phyloP scores from a whole-genome alignment of 2,329 filamentous ascomycete genomes.

The Phialophora verrucosa region DNA sequence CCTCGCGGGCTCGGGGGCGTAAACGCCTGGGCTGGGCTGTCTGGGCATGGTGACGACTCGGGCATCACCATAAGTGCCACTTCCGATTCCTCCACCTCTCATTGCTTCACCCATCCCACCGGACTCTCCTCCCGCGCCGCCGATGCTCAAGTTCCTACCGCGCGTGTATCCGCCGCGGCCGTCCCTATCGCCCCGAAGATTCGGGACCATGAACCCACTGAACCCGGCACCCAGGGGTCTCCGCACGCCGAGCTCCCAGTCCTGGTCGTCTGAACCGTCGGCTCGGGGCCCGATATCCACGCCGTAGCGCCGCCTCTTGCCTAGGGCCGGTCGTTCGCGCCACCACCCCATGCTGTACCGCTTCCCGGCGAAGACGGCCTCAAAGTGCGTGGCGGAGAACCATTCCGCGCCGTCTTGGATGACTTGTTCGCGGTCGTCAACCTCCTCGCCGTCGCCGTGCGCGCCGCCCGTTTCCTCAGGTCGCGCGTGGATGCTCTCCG shows the following conservation, averaged over 20 bases:
- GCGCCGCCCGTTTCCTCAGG: constrained; percentile 28
- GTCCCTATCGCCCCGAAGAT: constrained; percentile 21
- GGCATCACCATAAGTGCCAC: too few species aligned
- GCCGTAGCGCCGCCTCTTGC: constrained; percentile 35
- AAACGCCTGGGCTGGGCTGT: constrained; percentile 8
- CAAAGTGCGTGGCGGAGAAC: constrained; percentile 32
- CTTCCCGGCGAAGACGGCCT: constrained; percentile 32
- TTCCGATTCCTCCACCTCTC: too few species aligned
- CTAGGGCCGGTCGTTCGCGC: constrained; percentile 29
- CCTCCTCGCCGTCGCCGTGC: constrained; percentile 2
- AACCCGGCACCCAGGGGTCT: constrained; percentile 27
- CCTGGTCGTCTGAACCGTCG: constrained; percentile 36
- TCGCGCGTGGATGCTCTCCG: constrained; percentile 33
- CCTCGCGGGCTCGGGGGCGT: constrained; percentile 1
- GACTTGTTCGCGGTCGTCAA: constrained; percentile 28
- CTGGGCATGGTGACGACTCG: neutral
- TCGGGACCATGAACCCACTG: constrained; percentile 28
- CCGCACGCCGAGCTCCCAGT: constrained; percentile 34
- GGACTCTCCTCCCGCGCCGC: neutral
- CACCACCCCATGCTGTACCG: constrained; percentile 40
- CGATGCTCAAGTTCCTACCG: neutral
- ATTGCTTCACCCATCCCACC: neutral
- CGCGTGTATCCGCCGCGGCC: constrained; percentile 32
- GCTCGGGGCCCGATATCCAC: constrained; percentile 35
- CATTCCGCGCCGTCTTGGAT: constrained; percentile 38